Conservation (phyloP, 345 rosid genomes). For the Carallia pectinifolia region DNA sequence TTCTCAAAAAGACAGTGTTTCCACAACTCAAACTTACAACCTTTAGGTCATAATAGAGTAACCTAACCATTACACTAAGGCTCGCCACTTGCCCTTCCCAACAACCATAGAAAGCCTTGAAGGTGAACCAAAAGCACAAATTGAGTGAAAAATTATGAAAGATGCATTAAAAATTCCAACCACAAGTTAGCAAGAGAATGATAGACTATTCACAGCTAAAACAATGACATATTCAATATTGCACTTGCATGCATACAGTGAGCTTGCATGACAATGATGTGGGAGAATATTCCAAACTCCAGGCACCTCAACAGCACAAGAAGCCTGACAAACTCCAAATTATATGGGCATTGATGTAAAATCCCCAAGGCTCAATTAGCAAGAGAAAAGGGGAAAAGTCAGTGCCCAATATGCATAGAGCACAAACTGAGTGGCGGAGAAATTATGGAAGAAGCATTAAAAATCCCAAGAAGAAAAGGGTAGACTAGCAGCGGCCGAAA, state of each 20-base stretch:
- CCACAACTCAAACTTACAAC: no score
- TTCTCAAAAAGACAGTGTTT: no score
- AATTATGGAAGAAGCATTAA: no score
- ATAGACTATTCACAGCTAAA: background rate
- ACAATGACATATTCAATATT: background rate
- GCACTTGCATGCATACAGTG: background rate
- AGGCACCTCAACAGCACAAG: constrained; percentile 27
- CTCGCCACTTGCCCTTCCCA: no score
- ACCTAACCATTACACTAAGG: no score
- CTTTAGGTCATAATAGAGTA: no score
- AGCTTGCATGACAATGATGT: constrained; percentile 9
- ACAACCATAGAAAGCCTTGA: background rate
- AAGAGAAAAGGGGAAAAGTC: constrained; percentile 3
- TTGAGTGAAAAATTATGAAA: no score
- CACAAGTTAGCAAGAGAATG: no score
- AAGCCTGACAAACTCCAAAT: constrained; percentile 44
- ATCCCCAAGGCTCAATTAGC: constrained; percentile 7
- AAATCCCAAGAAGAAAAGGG: no score
- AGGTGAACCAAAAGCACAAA: background rate
- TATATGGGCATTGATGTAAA: constrained; percentile 16
- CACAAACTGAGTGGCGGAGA: no score
- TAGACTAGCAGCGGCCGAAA: no score
- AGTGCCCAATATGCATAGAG: background rate
- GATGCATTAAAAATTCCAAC: no score
- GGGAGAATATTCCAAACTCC: constrained; percentile 46